Conservation (phyloP, 2,329 filamentous ascomycete species). For the Pezicula rhizophila region DNA sequence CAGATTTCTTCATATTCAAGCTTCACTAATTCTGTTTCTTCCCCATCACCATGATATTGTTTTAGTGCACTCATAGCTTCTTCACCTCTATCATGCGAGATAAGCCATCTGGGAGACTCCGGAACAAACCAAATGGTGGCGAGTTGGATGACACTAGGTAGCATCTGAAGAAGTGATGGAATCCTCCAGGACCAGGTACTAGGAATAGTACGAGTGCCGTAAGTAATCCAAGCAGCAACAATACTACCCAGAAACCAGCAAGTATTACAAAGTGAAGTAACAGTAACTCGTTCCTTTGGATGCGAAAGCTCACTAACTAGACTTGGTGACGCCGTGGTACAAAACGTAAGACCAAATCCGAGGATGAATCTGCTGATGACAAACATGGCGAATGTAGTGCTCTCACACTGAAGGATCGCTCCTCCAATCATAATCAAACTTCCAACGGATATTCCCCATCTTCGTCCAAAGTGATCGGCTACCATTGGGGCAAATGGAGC, state of each 20-base stretch:
- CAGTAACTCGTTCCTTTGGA: slow-evolving; percentile 45
- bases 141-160: slow-evolving; percentile 50
- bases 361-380: slow-evolving; percentile 46
- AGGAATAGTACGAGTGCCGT: slow-evolving; percentile 20
- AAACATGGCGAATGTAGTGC: slow-evolving; percentile 40
- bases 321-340: slow-evolving; percentile 43
- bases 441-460: slow-evolving; percentile 27
- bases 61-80: slow-evolving; percentile 35
- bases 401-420: slow-evolving; percentile 27
- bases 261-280: slow-evolving; percentile 49
- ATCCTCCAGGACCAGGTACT: slow-evolving; percentile 11
- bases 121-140: slow-evolving; percentile 42
- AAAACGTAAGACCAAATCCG: slow-evolving; percentile 47
- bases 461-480: slow-evolving; percentile 26
- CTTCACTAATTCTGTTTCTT: slow-evolving; percentile 28
- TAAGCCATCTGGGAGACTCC: slow-evolving; percentile 40
- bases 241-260: slow-evolving; percentile 43
- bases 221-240: slow-evolving; percentile 35
- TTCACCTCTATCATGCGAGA: slow-evolving; percentile 32
- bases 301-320: slow-evolving; percentile 47
- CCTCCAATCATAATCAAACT: slow-evolving; percentile 28
- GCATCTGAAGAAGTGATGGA: slow-evolving; percentile 8
- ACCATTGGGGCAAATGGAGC: slow-evolving; percentile 27
- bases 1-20: slow-evolving; percentile 34
- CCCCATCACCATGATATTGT: slow-evolving; percentile 24